These are phyloP conservation scores for Xylaria sp. DNA, from an alignment of 2,329 filamentous ascomycete species.

Conservation along the genomic window DNA sequence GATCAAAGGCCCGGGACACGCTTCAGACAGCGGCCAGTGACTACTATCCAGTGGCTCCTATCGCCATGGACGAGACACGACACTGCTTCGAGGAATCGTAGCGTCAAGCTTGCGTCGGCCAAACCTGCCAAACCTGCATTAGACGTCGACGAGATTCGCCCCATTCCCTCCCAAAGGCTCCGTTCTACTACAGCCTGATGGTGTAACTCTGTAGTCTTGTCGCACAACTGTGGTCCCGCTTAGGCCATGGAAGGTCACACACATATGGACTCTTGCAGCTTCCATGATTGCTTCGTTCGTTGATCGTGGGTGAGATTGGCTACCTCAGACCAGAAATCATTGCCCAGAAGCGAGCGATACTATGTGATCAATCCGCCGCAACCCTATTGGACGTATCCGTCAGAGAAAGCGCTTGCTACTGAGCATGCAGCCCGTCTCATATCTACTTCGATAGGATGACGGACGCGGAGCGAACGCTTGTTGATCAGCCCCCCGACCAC, in stretches of 20 bases:
- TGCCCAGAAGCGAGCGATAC: background rate
- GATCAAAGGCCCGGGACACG: background rate
- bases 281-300: slow-evolving; percentile 9
- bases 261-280: slow-evolving; percentile 5
- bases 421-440: background rate
- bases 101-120: slow-evolving; percentile 21
- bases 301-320: background rate
- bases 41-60: slow-evolving; percentile 4
- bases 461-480: background rate
- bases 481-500: background rate
- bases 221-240: slow-evolving; percentile 19
- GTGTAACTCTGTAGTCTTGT: slow-evolving; percentile 15
- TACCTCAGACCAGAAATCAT: slow-evolving; percentile 3
- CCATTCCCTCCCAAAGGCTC: slow-evolving; percentile 2
- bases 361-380: background rate
- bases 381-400: background rate
- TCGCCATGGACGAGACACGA: background rate
- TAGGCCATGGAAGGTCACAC: slow-evolving; percentile 7
- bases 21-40: slow-evolving; percentile 2
- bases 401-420: background rate
- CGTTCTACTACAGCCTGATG: background rate
- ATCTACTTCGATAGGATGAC: background rate
- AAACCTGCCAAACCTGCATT: slow-evolving; percentile 28
- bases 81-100: background rate
- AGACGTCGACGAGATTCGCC: slow-evolving; percentile 9